A percentile compares a stretch with the other conserved stretches of the same genome.
These are phyloP conservation scores for Wickerhamomyces sydowiorum DNA, from an alignment of 805 yeast genomes.

Conservation along the genomic window DNA sequence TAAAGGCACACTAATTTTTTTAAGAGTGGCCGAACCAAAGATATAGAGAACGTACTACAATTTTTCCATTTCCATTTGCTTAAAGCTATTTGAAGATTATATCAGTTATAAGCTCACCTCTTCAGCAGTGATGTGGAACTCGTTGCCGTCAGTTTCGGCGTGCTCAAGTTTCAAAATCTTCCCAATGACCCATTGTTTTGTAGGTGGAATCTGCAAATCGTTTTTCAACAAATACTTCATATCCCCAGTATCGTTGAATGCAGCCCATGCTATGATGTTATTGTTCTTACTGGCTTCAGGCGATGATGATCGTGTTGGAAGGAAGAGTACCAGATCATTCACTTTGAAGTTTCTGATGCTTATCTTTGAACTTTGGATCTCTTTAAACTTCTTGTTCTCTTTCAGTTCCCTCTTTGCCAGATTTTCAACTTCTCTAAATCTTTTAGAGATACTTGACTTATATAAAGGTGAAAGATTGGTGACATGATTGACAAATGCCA, in stretches of 20 bases:
- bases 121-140: constrained; percentile 17
- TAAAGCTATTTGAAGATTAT: no score
- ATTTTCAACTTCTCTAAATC: constrained; percentile 86
- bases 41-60: no score
- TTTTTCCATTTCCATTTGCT: no score
- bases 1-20: no score
- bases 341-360: constrained; percentile 60
- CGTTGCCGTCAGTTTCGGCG: constrained; percentile 12
- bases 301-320: constrained; percentile 51
- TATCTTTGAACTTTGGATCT: constrained; percentile 47
- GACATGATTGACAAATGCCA: constrained; percentile 15
- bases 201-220: constrained; percentile 28
- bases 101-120: constrained; percentile 5
- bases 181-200: constrained; percentile 82
- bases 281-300: constrained; percentile 1
- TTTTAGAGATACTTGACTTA: constrained; percentile 48
- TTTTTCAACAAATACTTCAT: constrained; percentile 74
- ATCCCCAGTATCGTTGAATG: constrained; percentile 78
- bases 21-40: no score
- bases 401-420: constrained; percentile 81
- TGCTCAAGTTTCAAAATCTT: constrained; percentile 55
- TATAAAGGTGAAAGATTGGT: constrained; percentile 25
- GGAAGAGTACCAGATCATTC: constrained; percentile 77
- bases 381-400: constrained; percentile 51
- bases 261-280: constrained; percentile 60